These are phyloP conservation scores for Psilocybe subaeruginosa DNA, from an alignment of 768 basidiomycete genomes.

Conservation along the genomic window DNA sequence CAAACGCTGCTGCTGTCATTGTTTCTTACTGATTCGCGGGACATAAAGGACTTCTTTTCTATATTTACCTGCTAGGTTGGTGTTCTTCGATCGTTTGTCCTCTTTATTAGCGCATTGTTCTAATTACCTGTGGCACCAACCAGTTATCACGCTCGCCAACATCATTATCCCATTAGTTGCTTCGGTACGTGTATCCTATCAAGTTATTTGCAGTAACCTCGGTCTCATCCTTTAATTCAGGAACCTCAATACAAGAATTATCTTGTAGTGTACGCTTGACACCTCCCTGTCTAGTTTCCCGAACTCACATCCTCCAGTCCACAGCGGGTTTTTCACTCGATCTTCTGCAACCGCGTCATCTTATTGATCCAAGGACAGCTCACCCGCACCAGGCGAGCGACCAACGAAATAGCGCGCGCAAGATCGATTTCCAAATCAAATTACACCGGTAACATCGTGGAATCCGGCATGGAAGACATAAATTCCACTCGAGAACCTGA, in stretches of 20 bases:
- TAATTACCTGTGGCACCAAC: background rate
- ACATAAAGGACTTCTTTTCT: conserved; percentile 41
- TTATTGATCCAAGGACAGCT: conserved; percentile 41
- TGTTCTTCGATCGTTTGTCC: background rate
- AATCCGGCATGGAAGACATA: background rate
- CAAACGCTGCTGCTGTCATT: background rate
- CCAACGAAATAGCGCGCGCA: conserved; percentile 6
- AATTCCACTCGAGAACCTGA: background rate
- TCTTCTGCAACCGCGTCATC: conserved; percentile 44
- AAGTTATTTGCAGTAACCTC: background rate
- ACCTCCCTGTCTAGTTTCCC: conserved; percentile 20
- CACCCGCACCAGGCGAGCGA: conserved; percentile 16
- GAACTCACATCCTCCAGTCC: conserved; percentile 27
- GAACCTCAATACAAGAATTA: background rate
- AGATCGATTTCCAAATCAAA: background rate
- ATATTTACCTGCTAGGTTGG: conserved; percentile 40
- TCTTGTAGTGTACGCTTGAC: conserved; percentile 35
- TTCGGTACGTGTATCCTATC: conserved; percentile 29
- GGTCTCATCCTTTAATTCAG: background rate
- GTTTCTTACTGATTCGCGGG: background rate
- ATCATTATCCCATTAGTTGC: conserved; percentile 39
- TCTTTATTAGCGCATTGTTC: background rate
- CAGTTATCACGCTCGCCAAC: conserved; percentile 42
- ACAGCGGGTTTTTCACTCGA: conserved; percentile 45
- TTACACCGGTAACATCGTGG: background rate